Evolutionary conservation across 2,329 filamentous ascomycete species (phyloP), one percentile per base, ranked within the genome.

Genomic region (Lachnellula subtilissima): DNA sequence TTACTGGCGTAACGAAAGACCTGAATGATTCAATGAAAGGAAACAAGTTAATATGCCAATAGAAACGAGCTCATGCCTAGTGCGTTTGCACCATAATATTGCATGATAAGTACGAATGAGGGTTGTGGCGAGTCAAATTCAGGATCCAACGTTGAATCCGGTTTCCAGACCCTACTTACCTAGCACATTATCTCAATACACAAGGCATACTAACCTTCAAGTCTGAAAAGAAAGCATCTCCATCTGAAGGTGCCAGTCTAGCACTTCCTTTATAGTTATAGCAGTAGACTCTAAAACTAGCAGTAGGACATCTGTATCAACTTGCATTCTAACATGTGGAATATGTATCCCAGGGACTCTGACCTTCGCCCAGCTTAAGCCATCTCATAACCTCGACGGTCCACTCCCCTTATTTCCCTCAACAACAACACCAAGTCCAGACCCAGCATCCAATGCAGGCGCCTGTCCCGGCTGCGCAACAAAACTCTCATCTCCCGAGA

Each of bases 401-500:
- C 19, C 51, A 23, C 42, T n/a, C 19, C 49, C 45, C 45, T 48
- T 56, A 23, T 59, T 65, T 7, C 64, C 70, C 55, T 73, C 70
- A 23, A 72, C 62, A 17, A 70, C 64, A 37, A 72, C 67, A 23
- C 70, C 70, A 37, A 74, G 64, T 28, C 65, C 67, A 48, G 67
- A 62, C 25, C 69, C 70, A 54, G 70, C 65, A 59, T 70, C 69
- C 51, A 67, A 19, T 48, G 61, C 53, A 43, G 62, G 49, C 54
- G 58, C 60, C 48, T 63, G 57, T 47, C 64, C 63, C 54, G 60
- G 53, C 14, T 57, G 46, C 32, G 63, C 61, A 68, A 77, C 62
- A 70, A 84, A 84, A 19, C 76, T 75, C 67, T 85, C 82, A 64
- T 85, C 81, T 45, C 81, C 80, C 1, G 77, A 76, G 62, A 85